A percentile compares a stretch with the other conserved stretches of the same genome.
phyloP scores from a whole-genome alignment of 2,329 filamentous ascomycete species.

The Nemania sp. region DNA sequence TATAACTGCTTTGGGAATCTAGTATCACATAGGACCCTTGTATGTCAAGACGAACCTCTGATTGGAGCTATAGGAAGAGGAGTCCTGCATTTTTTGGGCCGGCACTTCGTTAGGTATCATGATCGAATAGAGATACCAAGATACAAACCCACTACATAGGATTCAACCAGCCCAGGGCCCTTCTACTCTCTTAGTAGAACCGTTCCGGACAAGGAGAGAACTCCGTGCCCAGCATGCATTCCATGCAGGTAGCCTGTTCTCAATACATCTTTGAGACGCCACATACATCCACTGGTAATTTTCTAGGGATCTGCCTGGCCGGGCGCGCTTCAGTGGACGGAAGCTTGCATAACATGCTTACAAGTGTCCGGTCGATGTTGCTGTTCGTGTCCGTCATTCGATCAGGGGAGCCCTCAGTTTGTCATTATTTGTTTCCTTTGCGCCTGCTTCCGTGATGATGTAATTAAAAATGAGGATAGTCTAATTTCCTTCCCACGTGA shows the following conservation, averaged over 20 bases:
- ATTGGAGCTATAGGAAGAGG: conserved; percentile 28
- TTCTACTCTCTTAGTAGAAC: conserved; percentile 26
- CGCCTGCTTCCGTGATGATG: conserved; percentile 1
- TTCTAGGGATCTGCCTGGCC: conserved; percentile 54
- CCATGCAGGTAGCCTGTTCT: conserved; percentile 63
- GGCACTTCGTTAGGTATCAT: conserved; percentile 31
- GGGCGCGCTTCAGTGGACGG: conserved; percentile 54
- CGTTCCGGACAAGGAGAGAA: conserved; percentile 44
- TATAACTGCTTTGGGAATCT: conserved; percentile 36
- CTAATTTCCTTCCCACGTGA: background rate
- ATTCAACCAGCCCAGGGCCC: conserved; percentile 27
- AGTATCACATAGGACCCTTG: conserved; percentile 43
- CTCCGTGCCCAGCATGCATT: conserved; percentile 57
- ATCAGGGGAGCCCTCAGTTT: conserved; percentile 45
- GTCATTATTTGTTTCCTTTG: conserved; percentile 44
- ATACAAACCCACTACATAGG: conserved; percentile 35
- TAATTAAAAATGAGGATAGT: background rate
- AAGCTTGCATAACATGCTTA: conserved; percentile 56
- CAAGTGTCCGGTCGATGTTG: conserved; percentile 50
- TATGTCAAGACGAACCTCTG: conserved; percentile 26
- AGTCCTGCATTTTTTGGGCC: conserved; percentile 33
- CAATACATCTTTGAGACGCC: conserved; percentile 61
- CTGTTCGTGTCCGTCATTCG: conserved; percentile 51
- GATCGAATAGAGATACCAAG: conserved; percentile 26
- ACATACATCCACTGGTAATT: conserved; percentile 60